Percentiles rank a stretch among this genome's conserved stretches.
These are phyloP conservation scores for Dendryphion nanum DNA, from an alignment of 2,329 filamentous ascomycete species.

Conservation along the genomic window DNA sequence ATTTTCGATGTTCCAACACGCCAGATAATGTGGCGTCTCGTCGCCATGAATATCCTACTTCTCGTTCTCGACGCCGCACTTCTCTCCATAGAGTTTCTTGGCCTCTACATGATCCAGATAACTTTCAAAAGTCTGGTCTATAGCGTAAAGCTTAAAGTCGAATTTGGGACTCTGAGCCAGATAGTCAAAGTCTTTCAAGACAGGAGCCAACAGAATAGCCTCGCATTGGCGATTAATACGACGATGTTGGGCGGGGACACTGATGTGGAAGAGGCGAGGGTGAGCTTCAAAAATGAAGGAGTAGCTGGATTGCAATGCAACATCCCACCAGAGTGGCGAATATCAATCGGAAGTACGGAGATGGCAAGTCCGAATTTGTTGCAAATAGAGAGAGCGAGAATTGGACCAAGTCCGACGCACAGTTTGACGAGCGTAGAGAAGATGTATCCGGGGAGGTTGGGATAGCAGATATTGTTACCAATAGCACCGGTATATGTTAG, in stretches of 20 bases:
- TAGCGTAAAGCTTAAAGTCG: conserved; percentile 49
- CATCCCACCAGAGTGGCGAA: no score
- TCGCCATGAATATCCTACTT: conserved; percentile 13
- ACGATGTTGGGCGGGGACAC: neutral
- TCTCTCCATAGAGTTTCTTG: conserved; percentile 10
- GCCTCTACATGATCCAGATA: conserved; percentile 17
- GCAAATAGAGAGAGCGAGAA: neutral
- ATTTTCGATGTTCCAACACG: conserved; percentile 8
- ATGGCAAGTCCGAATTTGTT: neutral
- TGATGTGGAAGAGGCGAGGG: neutral
- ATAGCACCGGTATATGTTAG: no score
- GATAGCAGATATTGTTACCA: no score
- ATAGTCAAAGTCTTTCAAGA: conserved; percentile 4
- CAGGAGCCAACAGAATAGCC: conserved; percentile 2
- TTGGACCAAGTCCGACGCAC: neutral
- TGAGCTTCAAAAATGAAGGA: neutral
- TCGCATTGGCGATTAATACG: neutral
- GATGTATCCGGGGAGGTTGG: conserved; percentile 2
- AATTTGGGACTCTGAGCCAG: conserved; percentile 50
- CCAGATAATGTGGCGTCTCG: conserved; percentile 14
- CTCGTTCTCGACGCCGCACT: conserved; percentile 13
- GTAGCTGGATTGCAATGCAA: no score
- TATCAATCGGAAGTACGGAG: no score
- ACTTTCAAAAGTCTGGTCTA: conserved; percentile 40
- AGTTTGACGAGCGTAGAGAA: conserved; percentile 2